Evolutionary conservation across 2,329 filamentous ascomycete species (phyloP).

Genomic region (Sarocladium oryzae): DNA sequence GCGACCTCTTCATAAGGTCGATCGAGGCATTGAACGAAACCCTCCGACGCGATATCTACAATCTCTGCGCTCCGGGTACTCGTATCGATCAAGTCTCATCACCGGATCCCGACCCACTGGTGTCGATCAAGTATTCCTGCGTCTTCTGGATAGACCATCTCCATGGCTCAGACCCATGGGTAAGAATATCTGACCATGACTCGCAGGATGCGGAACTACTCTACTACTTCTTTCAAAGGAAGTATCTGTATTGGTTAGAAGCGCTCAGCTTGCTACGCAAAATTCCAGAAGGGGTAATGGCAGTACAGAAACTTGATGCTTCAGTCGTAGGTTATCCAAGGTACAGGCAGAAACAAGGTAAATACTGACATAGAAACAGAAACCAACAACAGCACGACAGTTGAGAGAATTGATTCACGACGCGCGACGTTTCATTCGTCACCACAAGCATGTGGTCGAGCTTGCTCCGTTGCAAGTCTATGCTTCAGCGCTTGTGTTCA

Average conservation of each 20-base stretch:
- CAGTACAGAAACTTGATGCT: not conserved
- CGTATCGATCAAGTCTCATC: constrained; percentile 10
- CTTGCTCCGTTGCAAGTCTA: constrained; percentile 10
- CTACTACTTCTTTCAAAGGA: not conserved
- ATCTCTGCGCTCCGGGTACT: constrained; percentile 15
- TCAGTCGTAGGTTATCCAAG: not conserved
- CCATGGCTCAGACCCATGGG: constrained; percentile 3
- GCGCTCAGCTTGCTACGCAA: not conserved
- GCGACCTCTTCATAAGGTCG: constrained; percentile 26
- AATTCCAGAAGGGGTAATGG: not conserved
- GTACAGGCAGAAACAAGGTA: not conserved
- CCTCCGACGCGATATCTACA: constrained; percentile 29
- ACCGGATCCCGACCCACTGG: constrained; percentile 13
- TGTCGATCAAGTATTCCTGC: constrained; percentile 15
- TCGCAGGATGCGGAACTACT: not conserved
- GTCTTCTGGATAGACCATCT: constrained; percentile 19
- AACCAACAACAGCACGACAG: not conserved
- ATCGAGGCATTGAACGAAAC: constrained; percentile 22
- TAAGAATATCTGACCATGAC: not conserved
- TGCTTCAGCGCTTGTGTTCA: constrained; percentile 11
- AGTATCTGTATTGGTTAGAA: not conserved
- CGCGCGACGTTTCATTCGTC: constrained; percentile 2
- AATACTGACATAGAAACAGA: not conserved
- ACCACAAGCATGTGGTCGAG: not conserved
- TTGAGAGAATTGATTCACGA: not conserved